These are phyloP conservation scores for Eutypella sp. DNA, from an alignment of 2,329 filamentous ascomycete genomes.

Conservation along the genomic window DNA sequence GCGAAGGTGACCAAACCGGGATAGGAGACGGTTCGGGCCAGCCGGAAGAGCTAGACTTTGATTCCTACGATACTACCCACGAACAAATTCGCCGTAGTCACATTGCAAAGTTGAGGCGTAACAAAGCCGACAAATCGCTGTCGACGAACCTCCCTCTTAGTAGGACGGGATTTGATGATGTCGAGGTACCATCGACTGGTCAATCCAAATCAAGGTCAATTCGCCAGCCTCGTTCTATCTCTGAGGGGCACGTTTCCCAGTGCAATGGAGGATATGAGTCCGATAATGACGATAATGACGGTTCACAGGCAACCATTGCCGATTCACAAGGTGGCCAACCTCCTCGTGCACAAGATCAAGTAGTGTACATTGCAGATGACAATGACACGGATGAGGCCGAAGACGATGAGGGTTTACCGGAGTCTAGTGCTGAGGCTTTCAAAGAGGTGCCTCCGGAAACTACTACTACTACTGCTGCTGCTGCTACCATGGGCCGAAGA, in stretches of 20 bases:
- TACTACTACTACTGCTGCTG: too few relatives aligned
- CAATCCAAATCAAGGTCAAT: conserved; percentile 11
- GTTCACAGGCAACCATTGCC: conserved; percentile 26
- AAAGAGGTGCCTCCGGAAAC: too few relatives aligned
- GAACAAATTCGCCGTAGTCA: conserved; percentile 19
- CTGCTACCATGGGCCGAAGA: background rate
- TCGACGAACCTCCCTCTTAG: conserved; percentile 17
- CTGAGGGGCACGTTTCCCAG: conserved; percentile 13
- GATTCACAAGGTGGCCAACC: conserved; percentile 22
- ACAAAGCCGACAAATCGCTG: conserved; percentile 22
- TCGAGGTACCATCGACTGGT: conserved; percentile 27
- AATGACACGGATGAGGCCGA: conserved; percentile 1
- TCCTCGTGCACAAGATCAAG: conserved; percentile 4
- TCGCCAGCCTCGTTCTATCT: background rate
- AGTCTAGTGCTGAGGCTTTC: conserved; percentile 4
- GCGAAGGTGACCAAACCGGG: conserved; percentile 7
- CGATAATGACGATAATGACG: conserved; percentile 14
- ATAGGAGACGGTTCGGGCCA: conserved; percentile 12
- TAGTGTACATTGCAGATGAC: background rate
- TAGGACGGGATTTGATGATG: conserved; percentile 14
- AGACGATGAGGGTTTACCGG: conserved; percentile 6
- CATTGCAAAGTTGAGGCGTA: conserved; percentile 18
- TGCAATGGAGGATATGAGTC: conserved; percentile 9
- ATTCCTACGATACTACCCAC: conserved; percentile 18
- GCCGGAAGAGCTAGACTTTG: conserved; percentile 17